phyloP scores from a whole-genome alignment of 805 yeast species.

The Pichia manshurica region DNA sequence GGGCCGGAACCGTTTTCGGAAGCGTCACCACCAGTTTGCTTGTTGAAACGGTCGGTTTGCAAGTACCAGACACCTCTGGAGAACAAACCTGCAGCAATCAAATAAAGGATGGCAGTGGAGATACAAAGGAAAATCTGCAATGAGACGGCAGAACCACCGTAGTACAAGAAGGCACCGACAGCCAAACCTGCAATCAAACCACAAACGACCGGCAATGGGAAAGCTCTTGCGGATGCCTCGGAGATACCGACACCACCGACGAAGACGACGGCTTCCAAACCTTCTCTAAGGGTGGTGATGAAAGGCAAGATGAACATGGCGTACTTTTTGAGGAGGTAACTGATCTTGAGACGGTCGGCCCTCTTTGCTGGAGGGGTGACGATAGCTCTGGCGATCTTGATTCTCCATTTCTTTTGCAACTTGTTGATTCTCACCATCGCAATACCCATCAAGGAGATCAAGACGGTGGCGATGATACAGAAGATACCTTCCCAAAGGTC shows the following conservation, averaged over 20 bases:
- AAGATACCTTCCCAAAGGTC: constrained; percentile 97
- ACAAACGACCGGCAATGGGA: constrained; percentile 88
- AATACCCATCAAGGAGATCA: constrained; percentile 91
- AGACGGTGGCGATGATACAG: constrained; percentile 80
- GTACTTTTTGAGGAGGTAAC: constrained; percentile 62
- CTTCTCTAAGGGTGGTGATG: constrained; percentile 91
- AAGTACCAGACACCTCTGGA: constrained; percentile 92
- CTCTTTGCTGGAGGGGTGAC: constrained; percentile 49
- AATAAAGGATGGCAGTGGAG: constrained; percentile 83
- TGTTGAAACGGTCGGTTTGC: constrained; percentile 60
- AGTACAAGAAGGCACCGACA: constrained; percentile 69
- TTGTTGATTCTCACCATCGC: constrained; percentile 94
- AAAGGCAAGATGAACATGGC: constrained; percentile 87
- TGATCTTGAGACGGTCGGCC: constrained; percentile 47
- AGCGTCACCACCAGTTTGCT: constrained; percentile 87
- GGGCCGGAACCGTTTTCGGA: constrained; percentile 91
- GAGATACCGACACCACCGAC: constrained; percentile 90
- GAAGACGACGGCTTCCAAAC: constrained; percentile 92
- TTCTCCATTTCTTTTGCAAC: constrained; percentile 96
- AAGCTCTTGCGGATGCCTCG: constrained; percentile 43
- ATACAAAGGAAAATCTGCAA: constrained; percentile 80
- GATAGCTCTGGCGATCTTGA: constrained; percentile 83
- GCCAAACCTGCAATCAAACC: constrained; percentile 76
- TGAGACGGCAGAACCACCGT: constrained; percentile 74
- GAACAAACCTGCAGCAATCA: constrained; percentile 88